Percentiles rank a stretch among this genome's conserved stretches.
phyloP scores from a whole-genome alignment of 805 yeast genomes.

The Yamadazyma insecticola region DNA sequence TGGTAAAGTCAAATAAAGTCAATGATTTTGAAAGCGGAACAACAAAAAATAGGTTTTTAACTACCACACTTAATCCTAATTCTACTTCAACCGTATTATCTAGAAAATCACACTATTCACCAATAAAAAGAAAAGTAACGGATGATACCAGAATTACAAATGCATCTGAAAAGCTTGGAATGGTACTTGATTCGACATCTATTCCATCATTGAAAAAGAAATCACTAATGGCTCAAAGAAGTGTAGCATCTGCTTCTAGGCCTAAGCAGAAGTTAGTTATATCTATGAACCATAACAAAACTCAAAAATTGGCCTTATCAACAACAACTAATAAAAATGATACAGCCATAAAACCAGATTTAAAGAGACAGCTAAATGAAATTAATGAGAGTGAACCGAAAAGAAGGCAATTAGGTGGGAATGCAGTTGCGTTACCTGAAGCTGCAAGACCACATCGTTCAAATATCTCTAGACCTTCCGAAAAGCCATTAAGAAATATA shows the following conservation, averaged over 20 bases:
- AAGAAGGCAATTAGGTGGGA: slow-evolving; percentile 16
- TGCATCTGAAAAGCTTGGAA: slow-evolving; percentile 12
- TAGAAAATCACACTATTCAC: slow-evolving; percentile 6
- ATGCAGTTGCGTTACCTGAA: slow-evolving; percentile 35
- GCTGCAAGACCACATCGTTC: slow-evolving; percentile 24
- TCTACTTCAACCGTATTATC: slow-evolving; percentile 21
- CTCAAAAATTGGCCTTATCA: slow-evolving; percentile 1
- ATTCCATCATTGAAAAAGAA: slow-evolving; percentile 22
- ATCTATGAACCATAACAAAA: slow-evolving; percentile 17
- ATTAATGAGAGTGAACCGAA: slow-evolving; percentile 6
- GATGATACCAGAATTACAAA: slow-evolving; percentile 1
- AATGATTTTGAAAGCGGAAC: slow-evolving; percentile 5
- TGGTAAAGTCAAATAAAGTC: slow-evolving; percentile 1
- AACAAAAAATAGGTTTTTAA: slow-evolving; percentile 29
- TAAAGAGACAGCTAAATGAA: too few species aligned
- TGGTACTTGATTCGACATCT: slow-evolving; percentile 13
- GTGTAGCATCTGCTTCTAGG: slow-evolving; percentile 21
- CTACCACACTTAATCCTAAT: slow-evolving; percentile 31
- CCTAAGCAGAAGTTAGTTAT: slow-evolving; percentile 24
- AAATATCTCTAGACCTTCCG: neutral
- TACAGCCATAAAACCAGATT: neutral
- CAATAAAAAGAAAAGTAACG: slow-evolving; percentile 6
- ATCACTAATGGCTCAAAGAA: slow-evolving; percentile 17
- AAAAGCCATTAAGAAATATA: neutral
- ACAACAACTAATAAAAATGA: neutral